Evolutionary conservation across 1,284 basidiomycete species (phyloP), one percentile per base, ranked within the genome.

Genomic region (Thecaphora thlaspeos): DNA sequence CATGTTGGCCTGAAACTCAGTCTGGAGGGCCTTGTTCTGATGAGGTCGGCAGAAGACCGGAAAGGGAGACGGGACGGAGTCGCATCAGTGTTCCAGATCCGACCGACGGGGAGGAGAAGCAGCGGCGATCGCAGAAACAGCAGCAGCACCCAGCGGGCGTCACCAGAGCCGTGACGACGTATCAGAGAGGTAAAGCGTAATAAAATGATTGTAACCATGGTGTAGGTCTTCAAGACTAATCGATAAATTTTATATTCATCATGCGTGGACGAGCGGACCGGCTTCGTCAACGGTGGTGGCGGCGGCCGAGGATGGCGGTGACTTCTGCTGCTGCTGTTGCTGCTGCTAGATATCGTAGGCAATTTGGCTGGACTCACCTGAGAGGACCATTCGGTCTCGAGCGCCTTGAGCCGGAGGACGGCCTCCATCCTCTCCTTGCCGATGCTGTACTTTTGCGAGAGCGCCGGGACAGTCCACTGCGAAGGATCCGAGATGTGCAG

Each of bases 151-250:
- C 39, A 52, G 50, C 53, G n/a, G n/a, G n/a, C n/a, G n/a, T n/a
- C n/a, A n/a, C n/a, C n/a, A n/a, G n/a, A n/a, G n/a, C n/a, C n/a
- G n/a, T n/a, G n/a, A n/a, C n/a, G 28, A 30, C 28, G 32, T 11
- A 34, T 46, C 44, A 46, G 44, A 23, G 44, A 46, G 34, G 34
- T 46, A 39, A 67, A 67, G 64, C 56, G 61, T 65, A 57, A 54
- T 58, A 51, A 59, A 60, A 60, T 47, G 46, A 55, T 60, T 61
- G 55, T 66, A 66, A 66, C 65, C 68, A 70, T 60, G 57, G 61
- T 48, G 46, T 42, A 49, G 55, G 72, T 74, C 72, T 72, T 72
- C 72, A 74, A 74, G 72, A 74, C 72, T 74, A 74, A 74, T 72
- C 72, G 72, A 67, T 59, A 42, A 41, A 15, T 61, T 67, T 52